These are phyloP conservation scores for Nigrospora oryzae DNA, from an alignment of 2,329 filamentous ascomycete species.

Conservation along the genomic window DNA sequence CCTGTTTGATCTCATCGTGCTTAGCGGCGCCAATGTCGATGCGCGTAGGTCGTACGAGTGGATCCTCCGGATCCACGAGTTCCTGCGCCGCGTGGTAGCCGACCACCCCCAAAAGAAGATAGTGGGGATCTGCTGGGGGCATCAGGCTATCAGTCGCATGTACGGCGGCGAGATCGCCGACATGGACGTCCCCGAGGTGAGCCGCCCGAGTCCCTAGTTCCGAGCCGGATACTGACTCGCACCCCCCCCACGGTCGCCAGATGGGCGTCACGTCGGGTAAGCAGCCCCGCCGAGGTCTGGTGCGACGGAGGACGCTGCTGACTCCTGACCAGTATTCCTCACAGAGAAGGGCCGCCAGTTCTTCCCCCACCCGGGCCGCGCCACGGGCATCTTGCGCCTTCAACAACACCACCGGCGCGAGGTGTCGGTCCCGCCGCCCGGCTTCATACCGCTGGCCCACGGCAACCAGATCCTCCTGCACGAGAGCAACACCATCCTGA, in stretches of 20 bases:
- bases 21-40: slow-evolving; percentile 33
- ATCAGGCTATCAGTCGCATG: slow-evolving; percentile 30
- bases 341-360: slow-evolving; percentile 27
- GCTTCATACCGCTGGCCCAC: slow-evolving; percentile 25
- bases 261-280: slow-evolving; percentile 5
- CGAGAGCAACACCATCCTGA: slow-evolving; percentile 27
- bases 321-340: slow-evolving; percentile 15
- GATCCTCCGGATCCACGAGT: slow-evolving; percentile 31
- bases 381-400: slow-evolving; percentile 14
- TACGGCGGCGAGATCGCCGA: slow-evolving; percentile 28
- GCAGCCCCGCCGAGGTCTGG: neutral
- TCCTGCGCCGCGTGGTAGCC: slow-evolving; percentile 23
- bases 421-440: slow-evolving; percentile 21
- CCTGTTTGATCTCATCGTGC: slow-evolving; percentile 31
- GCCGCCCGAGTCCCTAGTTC: neutral
- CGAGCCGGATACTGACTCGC: too few species aligned
- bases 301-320: neutral
- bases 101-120: slow-evolving; percentile 21
- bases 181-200: slow-evolving; percentile 27
- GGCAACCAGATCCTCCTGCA: slow-evolving; percentile 29
- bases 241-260: neutral
- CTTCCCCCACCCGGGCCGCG: slow-evolving; percentile 18
- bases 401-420: slow-evolving; percentile 34
- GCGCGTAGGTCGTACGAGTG: slow-evolving; percentile 27
- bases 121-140: slow-evolving; percentile 39